Conservation (phyloP, 257 asterid genomes). For the Nemophila menziesii region DNA sequence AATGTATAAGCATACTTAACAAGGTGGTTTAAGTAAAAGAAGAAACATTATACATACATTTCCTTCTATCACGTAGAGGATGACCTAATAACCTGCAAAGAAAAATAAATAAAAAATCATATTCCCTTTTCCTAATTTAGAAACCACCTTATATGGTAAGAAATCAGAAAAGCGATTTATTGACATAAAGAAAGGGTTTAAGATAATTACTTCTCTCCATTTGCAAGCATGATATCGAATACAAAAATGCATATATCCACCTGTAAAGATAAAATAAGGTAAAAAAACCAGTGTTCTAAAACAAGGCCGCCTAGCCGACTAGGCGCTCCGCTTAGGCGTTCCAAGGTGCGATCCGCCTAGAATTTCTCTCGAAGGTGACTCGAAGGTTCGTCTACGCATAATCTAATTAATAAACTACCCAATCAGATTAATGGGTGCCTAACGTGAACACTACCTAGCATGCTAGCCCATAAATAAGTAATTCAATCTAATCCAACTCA, state of each 20-base stretch:
- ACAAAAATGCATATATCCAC: constrained; percentile 74
- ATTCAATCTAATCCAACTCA: too few species aligned
- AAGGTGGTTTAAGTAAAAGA: constrained; percentile 2
- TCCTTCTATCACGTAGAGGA: constrained; percentile 67
- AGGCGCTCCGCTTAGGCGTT: too few species aligned
- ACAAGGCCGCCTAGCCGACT: too few species aligned
- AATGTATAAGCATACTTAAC: constrained; percentile 12
- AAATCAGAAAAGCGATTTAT: not conserved
- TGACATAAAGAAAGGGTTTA: constrained; percentile 12
- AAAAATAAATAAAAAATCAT: constrained; percentile 1
- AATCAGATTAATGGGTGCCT: too few species aligned
- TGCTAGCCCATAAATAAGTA: too few species aligned
- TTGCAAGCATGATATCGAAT: constrained; percentile 78
- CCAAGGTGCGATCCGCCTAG: too few species aligned
- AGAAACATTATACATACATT: constrained; percentile 34
- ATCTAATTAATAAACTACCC: too few species aligned
- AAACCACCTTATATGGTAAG: not conserved
- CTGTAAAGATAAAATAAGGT: constrained; percentile 37
- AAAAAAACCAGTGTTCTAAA: too few species aligned
- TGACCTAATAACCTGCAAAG: constrained; percentile 60
- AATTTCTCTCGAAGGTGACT: too few species aligned
- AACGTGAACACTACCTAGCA: too few species aligned
- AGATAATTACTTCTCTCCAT: constrained; percentile 67
- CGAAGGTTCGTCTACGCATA: too few species aligned
- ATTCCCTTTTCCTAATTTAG: not conserved